Percentiles rank a stretch among this genome's conserved stretches.
phyloP scores from a whole-genome alignment of 106 monocot species.

The Dendrobium huoshanense region DNA sequence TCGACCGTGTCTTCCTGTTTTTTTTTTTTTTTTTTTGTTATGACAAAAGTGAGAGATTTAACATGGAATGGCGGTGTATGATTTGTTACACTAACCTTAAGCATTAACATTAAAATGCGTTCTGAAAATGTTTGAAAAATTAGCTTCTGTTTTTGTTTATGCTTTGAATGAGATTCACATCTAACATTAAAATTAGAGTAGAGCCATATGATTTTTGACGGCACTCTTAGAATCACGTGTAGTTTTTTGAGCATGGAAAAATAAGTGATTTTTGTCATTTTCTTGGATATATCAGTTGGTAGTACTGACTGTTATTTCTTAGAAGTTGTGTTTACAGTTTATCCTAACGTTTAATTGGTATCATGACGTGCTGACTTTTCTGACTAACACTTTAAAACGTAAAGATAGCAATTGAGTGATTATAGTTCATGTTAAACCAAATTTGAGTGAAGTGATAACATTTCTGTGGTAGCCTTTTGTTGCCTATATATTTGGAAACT shows the following conservation, averaged over 20 bases:
- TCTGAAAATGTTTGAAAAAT: background rate
- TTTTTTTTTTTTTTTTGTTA: background rate
- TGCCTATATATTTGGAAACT: background rate
- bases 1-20: background rate
- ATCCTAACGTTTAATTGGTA: background rate
- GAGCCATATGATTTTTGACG: background rate
- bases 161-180: background rate
- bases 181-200: background rate
- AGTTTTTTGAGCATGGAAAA: background rate
- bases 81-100: background rate
- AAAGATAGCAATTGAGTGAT: background rate
- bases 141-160: background rate
- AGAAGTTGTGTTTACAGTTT: background rate
- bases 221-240: background rate
- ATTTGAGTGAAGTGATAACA: background rate
- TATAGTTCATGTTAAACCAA: background rate
- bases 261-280: conserved; percentile 1
- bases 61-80: background rate
- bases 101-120: background rate
- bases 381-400: background rate
- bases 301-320: background rate
- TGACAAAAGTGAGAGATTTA: background rate
- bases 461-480: background rate
- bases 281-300: background rate
- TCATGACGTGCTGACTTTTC: background rate